Base-by-base conservation (phyloP, 192 early-diverging fungal genomes). In the Backusella macrospora region DNA sequence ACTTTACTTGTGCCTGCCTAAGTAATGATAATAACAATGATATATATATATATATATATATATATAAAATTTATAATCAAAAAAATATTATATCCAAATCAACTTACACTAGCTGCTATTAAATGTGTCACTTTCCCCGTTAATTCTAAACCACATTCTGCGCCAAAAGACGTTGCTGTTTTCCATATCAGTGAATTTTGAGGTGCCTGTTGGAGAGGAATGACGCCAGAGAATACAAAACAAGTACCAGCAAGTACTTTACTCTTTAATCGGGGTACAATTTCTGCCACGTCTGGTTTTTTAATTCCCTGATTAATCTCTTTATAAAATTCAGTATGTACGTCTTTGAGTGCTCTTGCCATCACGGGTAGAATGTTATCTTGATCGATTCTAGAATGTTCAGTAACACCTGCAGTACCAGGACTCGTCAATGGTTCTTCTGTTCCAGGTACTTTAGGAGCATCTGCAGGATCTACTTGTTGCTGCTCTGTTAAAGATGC, bases 101-200 rank as follows among this genome's bases (percentile, higher is more conserved):
- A 23, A 16, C 68, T 81, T 87, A 93, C 92, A 76, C 94, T 92
- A 6, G 89, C 89, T 26, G 96, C 94, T 48, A 99, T 89, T 26
- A 99, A 82, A 76, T 99, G 98, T 0, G 98, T 98, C 12, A 94
- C 89, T 34, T 79, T 73, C 6, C 73, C 71, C 26, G 79, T 83
- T n/a, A 97, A 46, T 14, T 93, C 87, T 0, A 74, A 74, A 4
- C 81, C 86, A 77, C 95, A 96, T 39, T 79, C 75, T 0, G 96
- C 98, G 6, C 98, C 98, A 85, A 96, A 98, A n/a, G 81, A 80
- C 40, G 68, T 68, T 6, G 96, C 96, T 64, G 89, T 84, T 40
- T 81, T 86, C 95, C 96, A 97, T 43, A 95, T 81, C 37, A 96
- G 94, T 23, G 90, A 87, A 18, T 86, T 85, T 29, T 86, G 76